Percentiles rank a stretch among this genome's conserved stretches.
These are phyloP conservation scores for Dichotomopilus funicola DNA, from an alignment of 2,329 filamentous ascomycete genomes.

Conservation along the genomic window DNA sequence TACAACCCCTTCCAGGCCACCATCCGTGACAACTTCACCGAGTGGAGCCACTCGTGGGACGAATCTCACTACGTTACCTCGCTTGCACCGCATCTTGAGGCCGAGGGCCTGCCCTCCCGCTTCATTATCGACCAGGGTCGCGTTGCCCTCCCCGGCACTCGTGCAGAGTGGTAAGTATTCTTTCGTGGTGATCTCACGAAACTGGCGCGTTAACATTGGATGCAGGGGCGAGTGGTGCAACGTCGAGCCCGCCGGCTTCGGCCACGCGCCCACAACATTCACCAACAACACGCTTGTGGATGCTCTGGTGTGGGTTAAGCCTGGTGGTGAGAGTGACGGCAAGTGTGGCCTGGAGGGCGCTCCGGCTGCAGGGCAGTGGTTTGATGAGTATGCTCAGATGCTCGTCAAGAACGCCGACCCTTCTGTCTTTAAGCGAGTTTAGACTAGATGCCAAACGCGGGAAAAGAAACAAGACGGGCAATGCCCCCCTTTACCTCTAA, in stretches of 20 bases:
- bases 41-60: slow-evolving; percentile 35
- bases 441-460: no score
- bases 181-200: background rate
- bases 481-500: no score
- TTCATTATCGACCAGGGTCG: slow-evolving; percentile 43
- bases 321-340: slow-evolving; percentile 39
- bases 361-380: slow-evolving; percentile 36
- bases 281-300: slow-evolving; percentile 34
- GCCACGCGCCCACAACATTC: slow-evolving; percentile 31
- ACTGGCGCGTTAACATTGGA: background rate
- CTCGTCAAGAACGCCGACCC: slow-evolving; percentile 35
- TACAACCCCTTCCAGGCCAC: slow-evolving; percentile 36
- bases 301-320: slow-evolving; percentile 41
- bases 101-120: slow-evolving; percentile 34
- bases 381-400: slow-evolving; percentile 36
- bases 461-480: no score
- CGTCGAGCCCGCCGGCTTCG: slow-evolving; percentile 35
- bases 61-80: slow-evolving; percentile 36
- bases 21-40: slow-evolving; percentile 35
- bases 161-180: slow-evolving; percentile 29
- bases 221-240: slow-evolving; percentile 39
- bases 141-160: slow-evolving; percentile 31
- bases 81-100: slow-evolving; percentile 33
- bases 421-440: slow-evolving; percentile 8
- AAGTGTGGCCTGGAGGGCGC: slow-evolving; percentile 33